phyloP scores from a whole-genome alignment of 1,284 basidiomycete species.

The Ceratobasidium sp. region DNA sequence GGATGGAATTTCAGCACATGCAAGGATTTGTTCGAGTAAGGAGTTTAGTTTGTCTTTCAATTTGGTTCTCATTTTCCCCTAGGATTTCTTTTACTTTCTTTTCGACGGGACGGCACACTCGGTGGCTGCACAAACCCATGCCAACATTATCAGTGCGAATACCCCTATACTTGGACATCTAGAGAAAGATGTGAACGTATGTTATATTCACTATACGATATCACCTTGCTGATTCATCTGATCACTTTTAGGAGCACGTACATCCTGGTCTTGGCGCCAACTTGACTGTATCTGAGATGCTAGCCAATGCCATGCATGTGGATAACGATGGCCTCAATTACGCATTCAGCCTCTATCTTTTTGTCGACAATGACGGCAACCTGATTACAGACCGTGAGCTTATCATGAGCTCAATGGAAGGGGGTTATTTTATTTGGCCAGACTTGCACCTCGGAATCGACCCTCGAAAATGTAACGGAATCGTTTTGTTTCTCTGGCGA shows the following conservation, averaged over 20 bases:
- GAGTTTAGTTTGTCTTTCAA: too few relatives aligned
- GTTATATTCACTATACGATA: neutral
- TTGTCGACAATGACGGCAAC: neutral
- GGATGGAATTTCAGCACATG: neutral
- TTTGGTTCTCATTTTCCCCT: too few relatives aligned
- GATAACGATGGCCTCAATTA: neutral
- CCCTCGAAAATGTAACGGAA: neutral
- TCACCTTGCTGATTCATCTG: neutral
- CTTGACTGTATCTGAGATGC: neutral
- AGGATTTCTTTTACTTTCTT: constrained; percentile 2
- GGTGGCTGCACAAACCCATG: neutral
- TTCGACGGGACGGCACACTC: neutral
- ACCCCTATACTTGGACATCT: neutral
- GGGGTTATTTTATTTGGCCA: constrained; percentile 1
- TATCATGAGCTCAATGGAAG: neutral
- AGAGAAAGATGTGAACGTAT: neutral
- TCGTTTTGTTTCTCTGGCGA: neutral
- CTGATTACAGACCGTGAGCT: neutral
- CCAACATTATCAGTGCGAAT: neutral
- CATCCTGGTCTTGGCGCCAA: neutral
- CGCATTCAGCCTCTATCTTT: neutral
- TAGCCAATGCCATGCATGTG: neutral
- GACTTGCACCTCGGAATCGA: neutral
- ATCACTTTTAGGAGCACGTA: neutral
- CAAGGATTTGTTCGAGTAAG: neutral